A percentile compares a stretch with the other conserved stretches of the same genome.
Conservation (phyloP, 2,329 filamentous ascomycete genomes). For the Talaromyces marneffei region DNA sequence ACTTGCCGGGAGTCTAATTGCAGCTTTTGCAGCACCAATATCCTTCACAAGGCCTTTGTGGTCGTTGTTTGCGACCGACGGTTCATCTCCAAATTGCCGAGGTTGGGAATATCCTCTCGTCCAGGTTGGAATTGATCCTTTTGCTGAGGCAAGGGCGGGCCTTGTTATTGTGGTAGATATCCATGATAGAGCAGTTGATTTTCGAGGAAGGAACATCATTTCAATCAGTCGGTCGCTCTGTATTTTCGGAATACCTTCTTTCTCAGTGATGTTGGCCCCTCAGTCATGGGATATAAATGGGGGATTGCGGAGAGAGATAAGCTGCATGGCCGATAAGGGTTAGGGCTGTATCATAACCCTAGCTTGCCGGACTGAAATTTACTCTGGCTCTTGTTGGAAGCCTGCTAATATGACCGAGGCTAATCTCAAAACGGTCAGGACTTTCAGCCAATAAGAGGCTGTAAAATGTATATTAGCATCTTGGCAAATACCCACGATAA, state of each 20-base stretch:
- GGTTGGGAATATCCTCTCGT: background rate
- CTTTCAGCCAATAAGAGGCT: too few relatives aligned
- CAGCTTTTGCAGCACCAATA: background rate
- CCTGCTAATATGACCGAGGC: too few relatives aligned
- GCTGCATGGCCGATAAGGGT: background rate
- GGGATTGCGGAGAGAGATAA: background rate
- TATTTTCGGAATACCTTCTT: background rate
- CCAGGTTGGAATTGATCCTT: background rate
- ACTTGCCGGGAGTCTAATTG: background rate
- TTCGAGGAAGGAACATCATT: slow-evolving; percentile 13
- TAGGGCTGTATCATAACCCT: background rate
- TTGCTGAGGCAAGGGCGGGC: background rate
- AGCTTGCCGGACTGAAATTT: background rate
- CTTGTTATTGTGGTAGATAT: background rate
- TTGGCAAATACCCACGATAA: too few relatives aligned
- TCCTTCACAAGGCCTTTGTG: slow-evolving; percentile 3
- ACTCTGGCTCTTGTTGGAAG: too few relatives aligned
- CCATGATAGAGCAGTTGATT: slow-evolving; percentile 12
- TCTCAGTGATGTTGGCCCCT: background rate
- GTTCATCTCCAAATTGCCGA: slow-evolving; percentile 1
- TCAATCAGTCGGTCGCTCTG: too few relatives aligned
- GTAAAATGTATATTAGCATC: too few relatives aligned
- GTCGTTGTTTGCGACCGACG: background rate
- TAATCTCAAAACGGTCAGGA: too few relatives aligned
- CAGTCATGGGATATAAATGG: background rate